Evolutionary conservation across 805 yeast genomes (phyloP).

Genomic region (Candida incommunis): DNA sequence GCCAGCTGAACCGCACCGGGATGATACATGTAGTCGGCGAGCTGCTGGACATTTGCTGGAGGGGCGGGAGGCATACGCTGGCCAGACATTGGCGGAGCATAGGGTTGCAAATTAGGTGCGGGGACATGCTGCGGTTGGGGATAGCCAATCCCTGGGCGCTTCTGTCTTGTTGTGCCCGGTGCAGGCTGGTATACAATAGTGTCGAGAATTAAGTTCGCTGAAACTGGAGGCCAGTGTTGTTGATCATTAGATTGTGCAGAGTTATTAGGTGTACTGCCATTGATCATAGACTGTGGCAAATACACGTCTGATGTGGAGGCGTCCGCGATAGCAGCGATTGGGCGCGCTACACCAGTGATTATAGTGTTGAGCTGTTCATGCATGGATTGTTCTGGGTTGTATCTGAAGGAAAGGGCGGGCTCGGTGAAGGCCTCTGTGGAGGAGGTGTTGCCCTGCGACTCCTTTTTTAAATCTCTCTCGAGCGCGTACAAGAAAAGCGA

Average conservation of each 20-base stretch:
- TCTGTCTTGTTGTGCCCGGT: not conserved
- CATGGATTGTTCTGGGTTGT: constrained; percentile 30
- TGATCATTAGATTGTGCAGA: not conserved
- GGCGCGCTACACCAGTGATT: constrained; percentile 14
- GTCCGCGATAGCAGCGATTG: constrained; percentile 18
- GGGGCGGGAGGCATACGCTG: not conserved
- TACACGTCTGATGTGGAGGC: constrained; percentile 12
- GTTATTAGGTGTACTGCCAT: constrained; percentile 4
- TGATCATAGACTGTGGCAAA: constrained; percentile 2
- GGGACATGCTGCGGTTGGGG: not conserved
- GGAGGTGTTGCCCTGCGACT: constrained; percentile 20
- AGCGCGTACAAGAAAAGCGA: constrained; percentile 83
- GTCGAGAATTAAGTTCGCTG: not conserved
- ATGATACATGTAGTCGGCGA: not conserved
- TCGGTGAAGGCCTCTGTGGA: constrained; percentile 63
- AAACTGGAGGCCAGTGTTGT: constrained; percentile 1
- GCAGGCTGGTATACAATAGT: constrained; percentile 1
- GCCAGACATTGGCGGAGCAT: not conserved
- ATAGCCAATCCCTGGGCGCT: not conserved
- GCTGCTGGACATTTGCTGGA: not conserved
- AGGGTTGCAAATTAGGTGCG: not conserved
- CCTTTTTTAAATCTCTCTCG: constrained; percentile 82
- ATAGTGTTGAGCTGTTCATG: constrained; percentile 21
- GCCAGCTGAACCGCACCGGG: not conserved
- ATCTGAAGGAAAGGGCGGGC: constrained; percentile 68